Evolutionary conservation across 129 eudicot species (phyloP), one percentile per base, ranked within the genome.

Genomic region (Ambrosia trifida): DNA sequence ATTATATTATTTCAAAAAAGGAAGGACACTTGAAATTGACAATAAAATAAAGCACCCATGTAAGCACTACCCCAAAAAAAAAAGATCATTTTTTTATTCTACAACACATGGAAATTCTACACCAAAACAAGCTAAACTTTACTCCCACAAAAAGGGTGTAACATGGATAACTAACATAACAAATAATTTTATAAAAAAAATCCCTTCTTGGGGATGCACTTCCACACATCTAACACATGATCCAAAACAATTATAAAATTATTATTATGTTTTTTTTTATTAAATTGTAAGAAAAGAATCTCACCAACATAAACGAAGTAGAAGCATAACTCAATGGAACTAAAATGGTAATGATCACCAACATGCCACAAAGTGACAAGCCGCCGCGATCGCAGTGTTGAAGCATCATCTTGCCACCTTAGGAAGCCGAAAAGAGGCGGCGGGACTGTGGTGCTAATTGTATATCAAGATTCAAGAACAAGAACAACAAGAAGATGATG

Each of bases 231-330:
- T 19, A 43, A 41, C 7, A 20, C 38, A 71, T 12, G 13, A 59
- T 11, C 18, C 40, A 32, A 24, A 12, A 36, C 11, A 74, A 74
- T 5, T 38, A n/a, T n/a, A n/a, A n/a, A 14, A 18, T 59, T 5
- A 12, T 60, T 46, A 11, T 13, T 49, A 2, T 13, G 0, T 10
- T 51, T 56, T 56, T 20, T 24, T 3, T 20, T 20, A 44, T 44
- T 31, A 4, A 10, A 58, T 33, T 30, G 1, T 20, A 41, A 33
- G 44, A 59, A 51, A 30, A 52, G 51, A 50, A 67, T 13, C 89
- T 76, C 81, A 92, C 98, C 85, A 86, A 81, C 46, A 84, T 46
- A 41, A 69, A 45, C n/a, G 90, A 76, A 58, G 88, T 72, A 13
- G 84, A 82, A 60, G 95, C 87, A 47, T 68, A 79, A 72, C 73